Conservation (phyloP, 2,329 filamentous ascomycete species). For the Botrytis squamosa region DNA sequence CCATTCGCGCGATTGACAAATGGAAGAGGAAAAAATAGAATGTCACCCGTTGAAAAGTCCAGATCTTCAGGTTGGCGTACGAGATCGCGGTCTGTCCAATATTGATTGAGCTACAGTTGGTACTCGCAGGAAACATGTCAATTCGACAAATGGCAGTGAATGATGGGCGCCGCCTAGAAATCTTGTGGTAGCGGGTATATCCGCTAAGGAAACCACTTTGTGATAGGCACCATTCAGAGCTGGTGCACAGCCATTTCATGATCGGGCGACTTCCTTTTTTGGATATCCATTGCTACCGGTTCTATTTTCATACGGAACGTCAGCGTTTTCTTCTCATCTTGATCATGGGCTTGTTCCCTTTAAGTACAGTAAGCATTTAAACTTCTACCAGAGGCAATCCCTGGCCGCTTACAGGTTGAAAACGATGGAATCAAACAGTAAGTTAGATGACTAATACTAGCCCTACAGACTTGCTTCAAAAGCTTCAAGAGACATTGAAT, state of each 20-base stretch:
- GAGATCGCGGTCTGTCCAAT: slow-evolving; percentile 17
- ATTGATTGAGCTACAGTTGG: slow-evolving; percentile 16
- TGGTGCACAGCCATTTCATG: slow-evolving; percentile 18
- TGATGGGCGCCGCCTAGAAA: slow-evolving; percentile 15
- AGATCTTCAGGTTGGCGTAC: slow-evolving; percentile 14
- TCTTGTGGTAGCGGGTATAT: slow-evolving; percentile 20
- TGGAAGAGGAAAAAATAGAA: neutral
- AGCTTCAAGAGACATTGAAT: slow-evolving; percentile 4
- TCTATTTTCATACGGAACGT: slow-evolving; percentile 17
- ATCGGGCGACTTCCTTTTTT: slow-evolving; percentile 16
- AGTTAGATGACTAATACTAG: slow-evolving; percentile 16
- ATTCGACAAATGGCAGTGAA: slow-evolving; percentile 17
- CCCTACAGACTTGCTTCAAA: slow-evolving; percentile 2
- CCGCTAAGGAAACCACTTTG: slow-evolving; percentile 14
- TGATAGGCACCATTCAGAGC: slow-evolving; percentile 17
- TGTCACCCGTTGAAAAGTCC: slow-evolving; percentile 13
- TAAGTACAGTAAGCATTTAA: slow-evolving; percentile 16
- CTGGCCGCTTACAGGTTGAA: slow-evolving; percentile 18
- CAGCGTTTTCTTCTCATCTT: neutral
- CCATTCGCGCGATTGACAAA: neutral
- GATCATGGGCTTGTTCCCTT: slow-evolving; percentile 2
- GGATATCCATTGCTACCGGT: slow-evolving; percentile 13
- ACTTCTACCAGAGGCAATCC: slow-evolving; percentile 2
- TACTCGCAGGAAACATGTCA: slow-evolving; percentile 4
- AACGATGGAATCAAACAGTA: slow-evolving; percentile 14